Evolutionary conservation across 352 stramenopile genomes (phyloP).

Genomic region (Pythium graminicola): DNA sequence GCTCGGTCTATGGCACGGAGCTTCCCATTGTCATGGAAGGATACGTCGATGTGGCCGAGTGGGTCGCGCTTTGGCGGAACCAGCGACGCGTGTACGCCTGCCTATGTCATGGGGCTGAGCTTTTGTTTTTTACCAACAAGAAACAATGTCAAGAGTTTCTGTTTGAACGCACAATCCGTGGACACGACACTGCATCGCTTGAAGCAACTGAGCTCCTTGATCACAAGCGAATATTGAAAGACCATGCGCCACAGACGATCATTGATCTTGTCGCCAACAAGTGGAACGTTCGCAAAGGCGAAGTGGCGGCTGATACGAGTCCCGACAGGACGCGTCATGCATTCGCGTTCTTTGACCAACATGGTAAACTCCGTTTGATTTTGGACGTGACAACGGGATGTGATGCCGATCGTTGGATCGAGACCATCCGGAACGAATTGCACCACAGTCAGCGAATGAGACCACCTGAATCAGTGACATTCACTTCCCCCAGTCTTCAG

Average conservation of each 20-base stretch:
- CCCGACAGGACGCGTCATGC: constrained; percentile 29
- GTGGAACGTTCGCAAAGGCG: constrained; percentile 48
- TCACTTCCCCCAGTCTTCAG: no score
- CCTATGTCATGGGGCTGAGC: constrained; percentile 47
- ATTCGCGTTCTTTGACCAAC: constrained; percentile 61
- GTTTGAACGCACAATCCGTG: constrained; percentile 31
- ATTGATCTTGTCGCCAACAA: constrained; percentile 39
- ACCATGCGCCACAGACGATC: constrained; percentile 31
- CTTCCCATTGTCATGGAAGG: constrained; percentile 33
- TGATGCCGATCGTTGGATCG: constrained; percentile 41
- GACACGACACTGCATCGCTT: background rate
- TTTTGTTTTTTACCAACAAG: constrained; percentile 49
- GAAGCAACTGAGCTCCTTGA: constrained; percentile 1
- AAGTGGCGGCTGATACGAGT: background rate
- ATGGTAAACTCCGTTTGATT: constrained; percentile 37
- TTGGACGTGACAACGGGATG: constrained; percentile 39
- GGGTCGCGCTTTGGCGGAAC: constrained; percentile 59
- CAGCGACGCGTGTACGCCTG: constrained; percentile 52
- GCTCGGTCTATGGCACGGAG: constrained; percentile 13
- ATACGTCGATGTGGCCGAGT: constrained; percentile 52
- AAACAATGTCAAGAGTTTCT: constrained; percentile 48
- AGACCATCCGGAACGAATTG: constrained; percentile 38
- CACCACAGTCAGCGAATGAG: no score
- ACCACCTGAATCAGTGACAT: no score
- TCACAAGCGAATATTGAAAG: constrained; percentile 40